phyloP scores from a whole-genome alignment of 306 rosid species.

The Gastrolobium bilobum region DNA sequence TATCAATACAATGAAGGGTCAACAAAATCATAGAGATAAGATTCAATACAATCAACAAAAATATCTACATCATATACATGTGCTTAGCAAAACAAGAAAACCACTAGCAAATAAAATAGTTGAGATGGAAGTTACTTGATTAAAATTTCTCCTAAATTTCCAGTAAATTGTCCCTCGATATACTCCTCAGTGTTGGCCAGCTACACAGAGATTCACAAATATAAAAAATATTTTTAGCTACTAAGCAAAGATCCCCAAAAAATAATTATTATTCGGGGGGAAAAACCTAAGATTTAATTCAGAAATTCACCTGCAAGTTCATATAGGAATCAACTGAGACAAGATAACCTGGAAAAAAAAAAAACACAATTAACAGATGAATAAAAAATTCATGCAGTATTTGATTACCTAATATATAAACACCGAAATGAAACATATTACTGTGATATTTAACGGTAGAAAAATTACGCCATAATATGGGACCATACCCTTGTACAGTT shows the following conservation, averaged over 20 bases:
- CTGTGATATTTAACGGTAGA: background rate
- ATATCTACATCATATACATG: too few relatives aligned
- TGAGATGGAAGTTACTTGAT: slow-evolving; percentile 52
- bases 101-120: background rate
- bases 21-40: too few relatives aligned
- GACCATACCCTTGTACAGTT: slow-evolving; percentile 58
- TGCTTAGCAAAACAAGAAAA: slow-evolving; percentile 12
- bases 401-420: background rate
- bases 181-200: slow-evolving; percentile 67
- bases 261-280: background rate
- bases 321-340: slow-evolving; percentile 69
- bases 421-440: background rate
- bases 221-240: background rate
- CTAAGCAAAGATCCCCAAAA: background rate
- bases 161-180: slow-evolving; percentile 64
- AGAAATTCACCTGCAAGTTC: slow-evolving; percentile 61
- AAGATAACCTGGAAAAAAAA: slow-evolving; percentile 54
- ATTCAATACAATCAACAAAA: too few relatives aligned
- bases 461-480: background rate
- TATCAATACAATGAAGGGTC: too few relatives aligned
- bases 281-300: background rate
- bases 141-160: slow-evolving; percentile 65
- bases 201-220: slow-evolving; percentile 43
- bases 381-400: background rate
- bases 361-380: background rate